Evolutionary conservation across 345 rosid genomes (phyloP), one percentile per base, ranked within the genome.

Genomic region (Eucalyptus cloeziana): DNA sequence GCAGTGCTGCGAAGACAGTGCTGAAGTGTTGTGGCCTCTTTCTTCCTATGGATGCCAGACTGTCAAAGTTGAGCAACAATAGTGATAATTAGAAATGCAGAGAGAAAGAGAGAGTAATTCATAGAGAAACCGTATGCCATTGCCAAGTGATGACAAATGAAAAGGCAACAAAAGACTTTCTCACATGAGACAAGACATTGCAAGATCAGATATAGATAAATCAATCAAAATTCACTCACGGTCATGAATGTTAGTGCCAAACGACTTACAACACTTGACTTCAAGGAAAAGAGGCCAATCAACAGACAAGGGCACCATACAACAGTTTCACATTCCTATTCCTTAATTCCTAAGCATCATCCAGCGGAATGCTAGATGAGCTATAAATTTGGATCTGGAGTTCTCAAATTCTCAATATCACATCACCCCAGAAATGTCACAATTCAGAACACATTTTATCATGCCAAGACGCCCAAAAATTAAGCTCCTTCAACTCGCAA

Each of bases 41-140:
- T 93, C 95, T 95, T 86, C 96, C 99, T 89, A 97, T 93, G 88
- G 97, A 94, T 80, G 98, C 98, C 90, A 98, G 97, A 95, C 99
- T 98, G 95, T 37, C 93, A 95, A 81, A 91, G 83, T 87, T 60
- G 86, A 52, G 45, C 56, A 86, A 40, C 60, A 86, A 47, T n/a
- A 31, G 25, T 22, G 51, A 86, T 85, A n/a, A 90, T 93, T 80
- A 94, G 93, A 91, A 76, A 85, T 47, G 56, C 88, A 43, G 87
- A 40, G 88, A 43, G 49, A 51, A 56, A 49, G 58, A 51, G 60
- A 86, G 60, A 51, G 13, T 51, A 44, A 21, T 86, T 56, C 60
- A 52, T 16, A 49, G 16, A 76, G 85, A 76, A 76, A 40, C 30
- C 4, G 0, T 40, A 40, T 76, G 85, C 27, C 47, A 76, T 76